Conservation (phyloP, 176 grass and related monocot species). For the Carex pumila region DNA sequence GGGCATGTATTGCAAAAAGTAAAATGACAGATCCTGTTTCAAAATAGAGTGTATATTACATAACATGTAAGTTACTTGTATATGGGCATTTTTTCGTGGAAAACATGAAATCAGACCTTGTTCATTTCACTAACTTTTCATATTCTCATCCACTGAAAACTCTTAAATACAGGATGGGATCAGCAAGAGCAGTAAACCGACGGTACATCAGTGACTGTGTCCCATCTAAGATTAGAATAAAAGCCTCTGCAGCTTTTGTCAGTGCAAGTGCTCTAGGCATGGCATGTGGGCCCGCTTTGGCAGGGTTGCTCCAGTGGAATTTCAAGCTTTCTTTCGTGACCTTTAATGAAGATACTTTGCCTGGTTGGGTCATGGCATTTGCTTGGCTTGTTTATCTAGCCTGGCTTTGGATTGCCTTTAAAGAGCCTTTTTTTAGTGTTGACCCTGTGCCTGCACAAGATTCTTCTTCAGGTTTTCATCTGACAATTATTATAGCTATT, state of each 20-base stretch:
- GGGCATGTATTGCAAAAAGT: neutral
- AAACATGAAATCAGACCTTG: neutral
- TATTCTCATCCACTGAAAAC: neutral
- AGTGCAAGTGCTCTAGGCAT: constrained; percentile 95
- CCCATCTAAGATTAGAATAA: constrained; percentile 81
- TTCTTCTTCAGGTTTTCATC: constrained; percentile 41
- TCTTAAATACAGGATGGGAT: constrained; percentile 56
- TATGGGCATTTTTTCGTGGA: neutral
- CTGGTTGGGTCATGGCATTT: constrained; percentile 98
- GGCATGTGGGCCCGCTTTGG: constrained; percentile 92
- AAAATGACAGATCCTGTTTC: neutral
- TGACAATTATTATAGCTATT: neutral
- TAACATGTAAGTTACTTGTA: neutral
- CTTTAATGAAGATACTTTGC: constrained; percentile 79
- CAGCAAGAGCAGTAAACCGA: constrained; percentile 91
- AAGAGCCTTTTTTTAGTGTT: constrained; percentile 59
- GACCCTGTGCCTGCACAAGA: constrained; percentile 30
- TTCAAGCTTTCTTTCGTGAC: constrained; percentile 83
- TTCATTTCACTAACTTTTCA: neutral
- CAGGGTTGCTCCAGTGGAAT: constrained; percentile 87
- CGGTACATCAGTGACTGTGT: constrained; percentile 98
- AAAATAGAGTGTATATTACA: neutral
- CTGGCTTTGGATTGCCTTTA: constrained; percentile 78
- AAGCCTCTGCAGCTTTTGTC: constrained; percentile 95
- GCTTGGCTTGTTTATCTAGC: constrained; percentile 79